phyloP scores from a whole-genome alignment of 371 early-diverging fungal genomes.

The Coemansia sp. region DNA sequence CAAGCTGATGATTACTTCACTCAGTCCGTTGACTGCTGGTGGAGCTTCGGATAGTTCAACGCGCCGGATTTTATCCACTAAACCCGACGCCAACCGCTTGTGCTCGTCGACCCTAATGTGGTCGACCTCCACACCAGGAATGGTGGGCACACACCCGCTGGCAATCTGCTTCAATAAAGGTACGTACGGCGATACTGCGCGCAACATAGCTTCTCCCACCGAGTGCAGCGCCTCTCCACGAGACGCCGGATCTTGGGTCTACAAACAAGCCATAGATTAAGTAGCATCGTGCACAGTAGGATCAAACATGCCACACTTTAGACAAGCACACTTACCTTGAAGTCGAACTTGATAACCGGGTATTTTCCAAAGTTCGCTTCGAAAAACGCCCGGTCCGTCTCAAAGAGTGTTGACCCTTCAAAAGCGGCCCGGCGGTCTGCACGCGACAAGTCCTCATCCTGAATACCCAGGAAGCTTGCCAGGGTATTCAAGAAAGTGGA shows the following conservation, averaged over 20 bases:
- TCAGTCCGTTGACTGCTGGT: too few relatives aligned
- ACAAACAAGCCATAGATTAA: neutral
- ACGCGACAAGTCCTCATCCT: neutral
- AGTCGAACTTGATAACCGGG: slow-evolving; percentile 1
- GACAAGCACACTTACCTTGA: slow-evolving; percentile 3
- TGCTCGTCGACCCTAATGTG: too few relatives aligned
- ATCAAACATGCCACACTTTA: too few relatives aligned
- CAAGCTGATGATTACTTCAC: neutral
- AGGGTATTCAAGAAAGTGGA: slow-evolving; percentile 3
- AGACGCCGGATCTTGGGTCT: neutral
- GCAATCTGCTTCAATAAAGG: too few relatives aligned
- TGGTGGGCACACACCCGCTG: too few relatives aligned
- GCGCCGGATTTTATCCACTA: too few relatives aligned
- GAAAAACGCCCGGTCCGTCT: neutral
- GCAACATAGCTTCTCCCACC: neutral
- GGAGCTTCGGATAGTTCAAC: too few relatives aligned
- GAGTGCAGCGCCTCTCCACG: neutral
- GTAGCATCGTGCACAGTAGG: neutral
- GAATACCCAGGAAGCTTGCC: neutral
- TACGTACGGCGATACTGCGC: neutral
- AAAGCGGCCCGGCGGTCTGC: neutral
- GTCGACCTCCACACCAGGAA: too few relatives aligned
- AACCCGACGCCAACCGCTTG: too few relatives aligned
- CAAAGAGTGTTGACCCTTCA: neutral
- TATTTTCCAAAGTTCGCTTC: slow-evolving; percentile 13